Evolutionary conservation across 306 rosid species (phyloP), one percentile per base, ranked within the genome.

Genomic region (Vicia sativa): DNA sequence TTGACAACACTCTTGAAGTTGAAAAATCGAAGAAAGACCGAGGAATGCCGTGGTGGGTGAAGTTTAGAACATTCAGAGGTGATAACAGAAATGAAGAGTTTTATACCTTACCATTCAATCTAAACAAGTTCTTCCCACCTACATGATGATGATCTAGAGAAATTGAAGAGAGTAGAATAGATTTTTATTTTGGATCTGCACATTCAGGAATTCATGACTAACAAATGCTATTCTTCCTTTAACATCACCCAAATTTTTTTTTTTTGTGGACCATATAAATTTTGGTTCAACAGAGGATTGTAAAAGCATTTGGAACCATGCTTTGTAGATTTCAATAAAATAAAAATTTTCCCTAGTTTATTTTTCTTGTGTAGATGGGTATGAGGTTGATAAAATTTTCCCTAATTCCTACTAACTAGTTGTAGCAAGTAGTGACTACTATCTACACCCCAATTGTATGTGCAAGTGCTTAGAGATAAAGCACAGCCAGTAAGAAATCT

Each of bases 11-110:
- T 4, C 39, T 87, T 29, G 96, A 92, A 57, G 98, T 93, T 0
- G 91, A 93, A 31, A 90, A 85, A 14, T 87, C 97, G 0, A 90
- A 88, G 85, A 93, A 86, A 66, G 98, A 93, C 55, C 70, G 97
- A 35, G 99, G 99, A 16, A 93, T 93, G 99, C 97, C 99, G 3
- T 93, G 99, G 97, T 93, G 99, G 99, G 87, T 85, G 26, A 93
- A 90, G 85, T 93, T 93, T 79, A 80, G 97, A 81, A 82, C 95
- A 1, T 93, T 93, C 18, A 78, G 87, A 82, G 99, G 99, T 74
- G 99, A 93, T 62, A 93, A 87, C 53, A 85, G 97, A 79, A 93
- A 93, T 13, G 99, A 93, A 84, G 99, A 90, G 70, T 93, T 93
- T 80, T 93, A 93, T 48, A 90, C 89, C 15, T 70, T 93, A 76